A percentile compares a stretch with the other conserved stretches of the same genome.
These are phyloP conservation scores for Trypanosoma brucei DNA, from an alignment of 208 protist genomes.

Conservation along the genomic window DNA sequence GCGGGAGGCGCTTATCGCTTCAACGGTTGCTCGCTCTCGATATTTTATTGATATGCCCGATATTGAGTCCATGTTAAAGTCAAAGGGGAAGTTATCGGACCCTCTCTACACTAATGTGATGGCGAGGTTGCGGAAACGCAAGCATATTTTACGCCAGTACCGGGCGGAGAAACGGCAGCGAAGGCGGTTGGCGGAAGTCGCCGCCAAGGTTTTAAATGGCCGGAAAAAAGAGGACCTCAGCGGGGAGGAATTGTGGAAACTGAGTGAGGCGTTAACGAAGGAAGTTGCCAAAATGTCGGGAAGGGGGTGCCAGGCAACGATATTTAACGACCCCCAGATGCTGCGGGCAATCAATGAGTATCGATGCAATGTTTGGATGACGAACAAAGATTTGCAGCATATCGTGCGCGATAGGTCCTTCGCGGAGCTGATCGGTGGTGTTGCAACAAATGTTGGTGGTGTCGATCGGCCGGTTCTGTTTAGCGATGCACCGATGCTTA, in stretches of 20 bases:
- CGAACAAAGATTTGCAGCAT: slow-evolving; percentile 35
- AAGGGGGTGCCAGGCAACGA: slow-evolving; percentile 57
- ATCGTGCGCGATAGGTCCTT: slow-evolving; percentile 33
- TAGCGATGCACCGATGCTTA: slow-evolving; percentile 63
- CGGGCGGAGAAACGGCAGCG: slow-evolving; percentile 28
- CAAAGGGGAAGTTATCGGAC: slow-evolving; percentile 35
- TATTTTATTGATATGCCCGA: slow-evolving; percentile 64
- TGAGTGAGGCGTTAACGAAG: slow-evolving; percentile 52
- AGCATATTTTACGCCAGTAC: slow-evolving; percentile 52
- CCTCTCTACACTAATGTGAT: slow-evolving; percentile 46
- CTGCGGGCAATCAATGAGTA: slow-evolving; percentile 76
- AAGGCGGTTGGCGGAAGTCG: slow-evolving; percentile 25
- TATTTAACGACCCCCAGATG: slow-evolving; percentile 73
- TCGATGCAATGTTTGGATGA: slow-evolving; percentile 87
- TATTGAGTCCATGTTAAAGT: slow-evolving; percentile 60
- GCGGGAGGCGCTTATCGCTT: slow-evolving; percentile 30
- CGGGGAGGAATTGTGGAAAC: slow-evolving; percentile 64
- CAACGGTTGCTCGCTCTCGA: slow-evolving; percentile 44
- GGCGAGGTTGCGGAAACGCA: slow-evolving; percentile 52
- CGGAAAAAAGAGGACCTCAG: slow-evolving; percentile 47
- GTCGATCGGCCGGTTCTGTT: slow-evolving; percentile 73
- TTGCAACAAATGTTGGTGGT: slow-evolving; percentile 63
- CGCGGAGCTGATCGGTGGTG: slow-evolving; percentile 20
- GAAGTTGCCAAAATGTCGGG: slow-evolving; percentile 38
- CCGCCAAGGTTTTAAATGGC: slow-evolving; percentile 40